Base-by-base conservation (phyloP, 257 asterid species). In the Solanum pennellii region DNA sequence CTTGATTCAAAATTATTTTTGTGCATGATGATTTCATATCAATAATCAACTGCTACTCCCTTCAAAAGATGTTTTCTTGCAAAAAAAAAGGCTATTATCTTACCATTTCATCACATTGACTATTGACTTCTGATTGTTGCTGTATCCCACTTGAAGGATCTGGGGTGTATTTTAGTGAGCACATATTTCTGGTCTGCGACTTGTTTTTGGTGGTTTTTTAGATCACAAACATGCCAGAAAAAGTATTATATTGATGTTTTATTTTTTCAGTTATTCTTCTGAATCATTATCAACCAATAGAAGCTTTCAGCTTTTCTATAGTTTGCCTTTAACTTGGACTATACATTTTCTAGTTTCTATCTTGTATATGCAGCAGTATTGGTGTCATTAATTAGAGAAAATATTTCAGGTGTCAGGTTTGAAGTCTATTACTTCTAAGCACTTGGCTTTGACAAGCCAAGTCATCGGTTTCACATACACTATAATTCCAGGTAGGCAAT, bases 381-480 rank as follows among this genome's bases (percentile, higher is more conserved):
- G 44, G 69, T 49, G 85, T 49, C 1, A 12, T 49, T 88, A 87
- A 80, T 88, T 88, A 90, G 86, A 86, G 45, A 72, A 73, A 52
- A 52, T 13, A 35, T 75, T 91, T 87, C 96, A 97, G 99, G 99
- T 97, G 86, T 96, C 99, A 90, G 99, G 99, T 90, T 92, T 97
- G 96, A 96, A 93, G 92, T 97, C 99, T 90, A 97, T 97, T 88
- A 97, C 99, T 86, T 96, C 99, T 84, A 95, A 97, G 91, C 98
- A 97, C 93, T 91, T 97, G 92, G 99, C 98, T 86, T 92, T 97
- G 97, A 98, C 99, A 86, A 97, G 99, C 90, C 99, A 97, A 91
- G 99, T 95, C 88, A 94, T 97, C 88, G 93, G 99, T 91, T 96
- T 96, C 92, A 90, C 95, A 86, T 94, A 94, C 87, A 95, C 94